These are phyloP conservation scores for Scenedesmus sp. DNA, from an alignment of 163 green algal genomes.

Conservation along the genomic window DNA sequence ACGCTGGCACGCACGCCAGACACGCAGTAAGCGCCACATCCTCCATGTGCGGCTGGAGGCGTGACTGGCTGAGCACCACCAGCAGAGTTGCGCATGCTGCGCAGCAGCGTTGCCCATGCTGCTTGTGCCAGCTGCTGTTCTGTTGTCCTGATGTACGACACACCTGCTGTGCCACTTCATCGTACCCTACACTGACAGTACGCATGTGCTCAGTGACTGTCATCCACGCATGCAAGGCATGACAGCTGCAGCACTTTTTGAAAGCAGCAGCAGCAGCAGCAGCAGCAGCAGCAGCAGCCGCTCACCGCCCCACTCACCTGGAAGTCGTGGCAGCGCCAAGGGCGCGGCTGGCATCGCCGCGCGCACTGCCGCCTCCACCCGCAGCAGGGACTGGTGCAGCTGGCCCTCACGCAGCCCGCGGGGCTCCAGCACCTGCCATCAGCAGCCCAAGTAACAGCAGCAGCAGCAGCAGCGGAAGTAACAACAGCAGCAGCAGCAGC, in stretches of 20 bases:
- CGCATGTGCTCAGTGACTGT: neutral
- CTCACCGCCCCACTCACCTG: slow-evolving; percentile 5
- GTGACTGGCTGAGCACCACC: no score
- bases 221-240: neutral
- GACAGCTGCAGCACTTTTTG: neutral
- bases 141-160: no score
- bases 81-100: no score
- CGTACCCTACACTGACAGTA: neutral
- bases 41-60: no score
- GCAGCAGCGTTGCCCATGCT: no score
- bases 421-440: slow-evolving; percentile 37
- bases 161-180: no score
- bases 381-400: slow-evolving; percentile 25
- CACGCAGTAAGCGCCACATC: no score
- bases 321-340: neutral
- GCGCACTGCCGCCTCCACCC: slow-evolving; percentile 13
- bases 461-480: neutral
- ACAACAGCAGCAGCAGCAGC: slow-evolving; percentile 3
- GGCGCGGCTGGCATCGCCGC: slow-evolving; percentile 38
- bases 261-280: neutral
- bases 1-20: no score
- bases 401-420: slow-evolving; percentile 30
- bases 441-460: no score
- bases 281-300: neutral
- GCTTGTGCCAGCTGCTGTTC: neutral